Evolutionary conservation across 768 basidiomycete species (phyloP).

Genomic region (Pulveroboletus ravenelii): DNA sequence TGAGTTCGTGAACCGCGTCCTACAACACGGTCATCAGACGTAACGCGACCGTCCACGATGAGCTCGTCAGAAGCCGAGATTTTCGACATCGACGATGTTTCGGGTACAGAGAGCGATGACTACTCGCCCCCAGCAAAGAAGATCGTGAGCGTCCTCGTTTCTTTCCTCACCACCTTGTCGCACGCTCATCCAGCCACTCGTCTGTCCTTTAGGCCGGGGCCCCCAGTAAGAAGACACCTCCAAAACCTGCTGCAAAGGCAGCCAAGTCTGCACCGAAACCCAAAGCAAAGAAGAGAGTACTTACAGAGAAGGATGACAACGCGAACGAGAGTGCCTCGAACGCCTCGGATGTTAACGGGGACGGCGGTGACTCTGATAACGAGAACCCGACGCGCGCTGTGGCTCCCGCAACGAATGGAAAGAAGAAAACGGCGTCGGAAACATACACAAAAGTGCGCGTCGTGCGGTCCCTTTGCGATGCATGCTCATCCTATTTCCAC

Average conservation of each 20-base stretch:
- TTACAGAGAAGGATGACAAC: constrained; percentile 63
- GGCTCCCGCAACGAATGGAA: constrained; percentile 34
- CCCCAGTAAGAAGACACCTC: constrained; percentile 37
- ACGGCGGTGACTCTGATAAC: constrained; percentile 36
- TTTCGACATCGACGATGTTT: constrained; percentile 56
- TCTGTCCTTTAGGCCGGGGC: constrained; percentile 24
- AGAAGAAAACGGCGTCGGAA: constrained; percentile 88
- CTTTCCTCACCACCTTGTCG: constrained; percentile 1
- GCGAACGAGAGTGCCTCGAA: constrained; percentile 45
- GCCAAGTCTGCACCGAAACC: constrained; percentile 44
- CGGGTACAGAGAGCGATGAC: constrained; percentile 62
- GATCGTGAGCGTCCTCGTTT: constrained; percentile 24
- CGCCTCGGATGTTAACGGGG: constrained; percentile 38
- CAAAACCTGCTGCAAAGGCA: constrained; percentile 40
- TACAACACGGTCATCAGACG: background rate
- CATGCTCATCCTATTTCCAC: background rate
- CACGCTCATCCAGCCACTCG: constrained; percentile 17
- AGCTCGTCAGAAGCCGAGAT: constrained; percentile 71
- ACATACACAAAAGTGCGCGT: constrained; percentile 78
- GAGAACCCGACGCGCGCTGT: constrained; percentile 30
- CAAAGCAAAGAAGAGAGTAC: constrained; percentile 68
- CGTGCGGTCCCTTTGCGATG: background rate
- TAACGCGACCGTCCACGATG: constrained; percentile 40
- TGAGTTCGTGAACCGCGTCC: background rate
- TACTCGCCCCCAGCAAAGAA: constrained; percentile 61